phyloP scores from a whole-genome alignment of 176 grass and related monocot species.

The Avena sativa region DNA sequence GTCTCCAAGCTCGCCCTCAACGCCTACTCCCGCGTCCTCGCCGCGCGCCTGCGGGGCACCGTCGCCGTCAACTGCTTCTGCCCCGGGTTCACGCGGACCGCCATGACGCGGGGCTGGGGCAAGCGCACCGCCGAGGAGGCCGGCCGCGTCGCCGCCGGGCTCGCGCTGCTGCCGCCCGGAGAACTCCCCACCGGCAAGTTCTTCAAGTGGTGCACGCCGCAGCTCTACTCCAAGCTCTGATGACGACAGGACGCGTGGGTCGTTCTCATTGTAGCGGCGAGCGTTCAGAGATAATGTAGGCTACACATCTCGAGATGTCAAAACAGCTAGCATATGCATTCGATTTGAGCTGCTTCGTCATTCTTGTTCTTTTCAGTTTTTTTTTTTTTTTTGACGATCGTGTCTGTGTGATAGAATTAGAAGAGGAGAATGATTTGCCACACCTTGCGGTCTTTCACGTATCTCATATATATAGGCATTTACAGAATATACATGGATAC shows the following conservation, averaged over 20 bases:
- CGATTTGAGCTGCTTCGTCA: too few species aligned
- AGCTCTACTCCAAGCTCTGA: slow-evolving; percentile 68
- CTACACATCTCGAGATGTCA: not conserved
- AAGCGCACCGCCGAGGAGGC: slow-evolving; percentile 67
- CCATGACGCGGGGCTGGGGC: slow-evolving; percentile 76
- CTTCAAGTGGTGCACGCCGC: slow-evolving; percentile 64
- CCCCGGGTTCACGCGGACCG: slow-evolving; percentile 89
- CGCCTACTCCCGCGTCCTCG: slow-evolving; percentile 67
- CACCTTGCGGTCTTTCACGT: too few species aligned
- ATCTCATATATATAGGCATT: too few species aligned
- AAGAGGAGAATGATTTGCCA: too few species aligned
- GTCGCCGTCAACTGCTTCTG: slow-evolving; percentile 90
- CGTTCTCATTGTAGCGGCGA: too few species aligned
- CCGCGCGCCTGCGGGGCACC: slow-evolving; percentile 45
- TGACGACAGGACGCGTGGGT: not conserved
- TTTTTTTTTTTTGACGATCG: not conserved
- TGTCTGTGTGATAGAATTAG: too few species aligned
- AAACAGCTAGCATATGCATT: too few species aligned
- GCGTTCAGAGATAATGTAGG: too few species aligned
- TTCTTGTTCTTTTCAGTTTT: not conserved
- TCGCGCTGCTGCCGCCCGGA: slow-evolving; percentile 42
- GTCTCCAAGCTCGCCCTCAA: slow-evolving; percentile 84
- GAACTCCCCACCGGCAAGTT: slow-evolving; percentile 67
- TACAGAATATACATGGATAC: too few species aligned
- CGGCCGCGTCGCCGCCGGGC: slow-evolving; percentile 46